Percentiles rank a stretch among this genome's conserved stretches.
These are phyloP conservation scores for Colletotrichum paranaense DNA, from an alignment of 2,329 filamentous ascomycete genomes.

Conservation along the genomic window DNA sequence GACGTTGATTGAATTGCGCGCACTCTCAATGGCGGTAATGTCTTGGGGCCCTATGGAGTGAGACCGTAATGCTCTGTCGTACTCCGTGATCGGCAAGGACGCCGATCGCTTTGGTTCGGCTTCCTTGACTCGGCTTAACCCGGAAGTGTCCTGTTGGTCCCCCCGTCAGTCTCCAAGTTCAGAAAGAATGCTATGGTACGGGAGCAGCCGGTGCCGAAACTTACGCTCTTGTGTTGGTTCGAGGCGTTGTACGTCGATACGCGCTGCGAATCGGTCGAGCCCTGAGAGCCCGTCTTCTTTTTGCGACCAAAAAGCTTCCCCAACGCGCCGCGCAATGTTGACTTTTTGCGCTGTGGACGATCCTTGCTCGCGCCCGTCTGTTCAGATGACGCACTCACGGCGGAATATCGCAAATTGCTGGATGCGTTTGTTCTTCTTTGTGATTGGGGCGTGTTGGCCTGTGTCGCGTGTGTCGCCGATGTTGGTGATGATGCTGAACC, in stretches of 20 bases:
- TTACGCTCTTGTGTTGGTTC: constrained; percentile 62
- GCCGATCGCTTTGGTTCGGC: constrained; percentile 64
- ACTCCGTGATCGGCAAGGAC: constrained; percentile 70
- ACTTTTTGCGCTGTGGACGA: constrained; percentile 66
- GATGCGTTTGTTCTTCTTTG: constrained; percentile 51
- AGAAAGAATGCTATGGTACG: constrained; percentile 22
- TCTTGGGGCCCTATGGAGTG: constrained; percentile 70
- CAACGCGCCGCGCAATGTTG: constrained; percentile 65
- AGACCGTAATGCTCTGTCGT: constrained; percentile 69
- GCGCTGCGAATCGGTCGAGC: constrained; percentile 42
- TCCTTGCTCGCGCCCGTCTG: constrained; percentile 45
- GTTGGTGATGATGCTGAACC: constrained; percentile 25
- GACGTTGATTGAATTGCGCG: constrained; percentile 63
- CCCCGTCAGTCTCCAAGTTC: neutral
- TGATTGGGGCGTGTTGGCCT: constrained; percentile 39
- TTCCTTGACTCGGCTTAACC: constrained; percentile 47
- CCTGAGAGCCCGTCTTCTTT: constrained; percentile 57
- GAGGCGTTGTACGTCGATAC: constrained; percentile 41
- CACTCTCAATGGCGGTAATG: constrained; percentile 63
- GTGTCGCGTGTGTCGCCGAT: constrained; percentile 29
- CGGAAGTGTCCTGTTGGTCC: constrained; percentile 50
- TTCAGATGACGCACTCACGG: constrained; percentile 55
- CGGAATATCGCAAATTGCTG: constrained; percentile 59
- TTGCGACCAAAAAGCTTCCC: constrained; percentile 69
- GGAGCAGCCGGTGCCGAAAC: constrained; percentile 40